Evolutionary conservation across 495 filamentous ascomycete genomes (phyloP).

Genomic region (Trichoderma parareesei): DNA sequence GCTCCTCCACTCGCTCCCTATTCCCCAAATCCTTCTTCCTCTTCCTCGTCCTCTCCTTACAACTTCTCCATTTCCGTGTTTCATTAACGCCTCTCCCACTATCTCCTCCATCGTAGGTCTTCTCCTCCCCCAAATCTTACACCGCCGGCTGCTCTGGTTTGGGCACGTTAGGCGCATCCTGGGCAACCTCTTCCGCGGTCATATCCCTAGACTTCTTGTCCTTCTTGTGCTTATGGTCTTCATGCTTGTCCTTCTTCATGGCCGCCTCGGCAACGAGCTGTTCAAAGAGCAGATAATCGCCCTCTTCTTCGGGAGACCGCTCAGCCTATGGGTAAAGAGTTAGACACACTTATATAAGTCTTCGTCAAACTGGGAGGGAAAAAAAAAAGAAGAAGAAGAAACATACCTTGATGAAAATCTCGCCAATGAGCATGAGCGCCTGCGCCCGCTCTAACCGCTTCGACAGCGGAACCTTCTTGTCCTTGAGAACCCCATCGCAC

Average conservation of each 20-base stretch:
- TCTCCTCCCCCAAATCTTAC: neutral
- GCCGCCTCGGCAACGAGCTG: slow-evolving; percentile 95
- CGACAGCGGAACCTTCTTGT: slow-evolving; percentile 72
- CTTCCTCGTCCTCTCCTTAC: neutral
- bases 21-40: neutral
- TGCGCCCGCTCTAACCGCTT: slow-evolving; percentile 90
- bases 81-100: neutral
- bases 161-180: slow-evolving; percentile 41
- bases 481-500: slow-evolving; percentile 56
- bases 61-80: neutral
- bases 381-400: slow-evolving; percentile 1
- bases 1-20: neutral
- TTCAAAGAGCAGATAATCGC: slow-evolving; percentile 97
- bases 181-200: slow-evolving; percentile 17
- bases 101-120: neutral
- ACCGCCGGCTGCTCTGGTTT: neutral
- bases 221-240: slow-evolving; percentile 32
- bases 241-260: slow-evolving; percentile 78
- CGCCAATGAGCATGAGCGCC: slow-evolving; percentile 77
- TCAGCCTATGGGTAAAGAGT: slow-evolving; percentile 52
- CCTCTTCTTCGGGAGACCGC: slow-evolving; percentile 90
- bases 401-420: slow-evolving; percentile 77
- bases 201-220: slow-evolving; percentile 12
- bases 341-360: neutral
- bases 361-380: neutral